Evolutionary conservation across 257 asterid species (phyloP).

Genomic region (Nicotiana attenuata): DNA sequence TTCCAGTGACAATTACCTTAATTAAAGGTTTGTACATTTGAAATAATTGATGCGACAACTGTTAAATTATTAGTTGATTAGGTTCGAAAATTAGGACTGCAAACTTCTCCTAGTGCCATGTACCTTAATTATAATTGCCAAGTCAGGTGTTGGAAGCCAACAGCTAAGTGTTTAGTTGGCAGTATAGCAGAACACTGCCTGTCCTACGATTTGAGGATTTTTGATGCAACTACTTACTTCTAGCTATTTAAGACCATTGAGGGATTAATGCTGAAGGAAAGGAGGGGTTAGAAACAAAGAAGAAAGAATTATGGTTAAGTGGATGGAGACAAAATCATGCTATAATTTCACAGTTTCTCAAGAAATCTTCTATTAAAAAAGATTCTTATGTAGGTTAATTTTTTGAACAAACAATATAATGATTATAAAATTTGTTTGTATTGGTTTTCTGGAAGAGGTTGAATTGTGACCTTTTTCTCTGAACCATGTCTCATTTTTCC

Average conservation of each 20-base stretch:
- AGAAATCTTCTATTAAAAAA: background rate
- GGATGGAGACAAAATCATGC: background rate
- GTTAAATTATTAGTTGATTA: background rate
- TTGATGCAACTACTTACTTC: background rate
- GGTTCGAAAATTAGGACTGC: background rate
- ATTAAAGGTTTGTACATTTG: background rate
- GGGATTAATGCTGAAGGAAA: background rate
- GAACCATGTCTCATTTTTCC: background rate
- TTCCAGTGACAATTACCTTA: background rate
- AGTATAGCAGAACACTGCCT: background rate
- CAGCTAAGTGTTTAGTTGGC: background rate
- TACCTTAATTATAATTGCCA: background rate
- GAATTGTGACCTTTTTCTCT: background rate
- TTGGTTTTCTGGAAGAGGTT: background rate
- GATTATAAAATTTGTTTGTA: background rate
- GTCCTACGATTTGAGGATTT: background rate
- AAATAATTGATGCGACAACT: background rate
- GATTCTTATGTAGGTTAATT: background rate
- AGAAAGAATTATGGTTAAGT: background rate
- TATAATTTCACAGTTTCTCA: background rate
- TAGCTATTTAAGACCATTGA: background rate
- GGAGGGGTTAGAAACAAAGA: background rate
- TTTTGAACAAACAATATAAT: background rate
- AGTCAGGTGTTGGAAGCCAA: background rate
- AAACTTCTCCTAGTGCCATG: background rate